These are phyloP conservation scores for Pyrenophora teres DNA, from an alignment of 2,329 filamentous ascomycete species.

Conservation along the genomic window DNA sequence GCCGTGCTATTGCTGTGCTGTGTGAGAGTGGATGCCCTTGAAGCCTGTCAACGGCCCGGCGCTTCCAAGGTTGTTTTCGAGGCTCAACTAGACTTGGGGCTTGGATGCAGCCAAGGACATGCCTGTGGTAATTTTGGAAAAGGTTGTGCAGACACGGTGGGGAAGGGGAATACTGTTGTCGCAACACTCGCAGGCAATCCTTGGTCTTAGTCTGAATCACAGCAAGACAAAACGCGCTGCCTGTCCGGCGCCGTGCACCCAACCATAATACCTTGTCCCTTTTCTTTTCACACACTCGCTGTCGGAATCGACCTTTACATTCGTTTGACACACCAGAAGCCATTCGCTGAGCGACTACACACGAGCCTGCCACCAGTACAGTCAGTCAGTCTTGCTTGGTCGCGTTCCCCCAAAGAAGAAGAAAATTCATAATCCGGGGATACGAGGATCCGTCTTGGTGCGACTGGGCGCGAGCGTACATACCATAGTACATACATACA, in stretches of 20 bases:
- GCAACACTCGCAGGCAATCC: not conserved
- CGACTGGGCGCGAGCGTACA: too few species aligned
- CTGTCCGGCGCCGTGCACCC: slow-evolving; percentile 21
- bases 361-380: not conserved
- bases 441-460: too few species aligned
- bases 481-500: too few species aligned
- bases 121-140: not conserved
- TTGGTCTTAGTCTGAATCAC: slow-evolving; percentile 6
- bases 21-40: slow-evolving; percentile 16
- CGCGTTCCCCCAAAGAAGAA: too few species aligned
- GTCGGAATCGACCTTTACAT: slow-evolving; percentile 13
- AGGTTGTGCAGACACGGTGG: slow-evolving; percentile 20
- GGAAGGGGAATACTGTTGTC: not conserved
- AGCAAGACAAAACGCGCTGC: slow-evolving; percentile 31
- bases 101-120: not conserved
- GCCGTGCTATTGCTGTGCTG: slow-evolving; percentile 11
- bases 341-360: not conserved
- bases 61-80: slow-evolving; percentile 4
- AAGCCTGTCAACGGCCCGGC: slow-evolving; percentile 13
- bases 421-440: too few species aligned
- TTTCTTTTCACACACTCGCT: slow-evolving; percentile 34
- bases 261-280: slow-evolving; percentile 16
- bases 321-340: slow-evolving; percentile 13
- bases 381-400: not conserved
- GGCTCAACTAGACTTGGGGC: slow-evolving; percentile 1